These are phyloP conservation scores for Epithele typhae DNA, from an alignment of 768 basidiomycete genomes.

Conservation along the genomic window DNA sequence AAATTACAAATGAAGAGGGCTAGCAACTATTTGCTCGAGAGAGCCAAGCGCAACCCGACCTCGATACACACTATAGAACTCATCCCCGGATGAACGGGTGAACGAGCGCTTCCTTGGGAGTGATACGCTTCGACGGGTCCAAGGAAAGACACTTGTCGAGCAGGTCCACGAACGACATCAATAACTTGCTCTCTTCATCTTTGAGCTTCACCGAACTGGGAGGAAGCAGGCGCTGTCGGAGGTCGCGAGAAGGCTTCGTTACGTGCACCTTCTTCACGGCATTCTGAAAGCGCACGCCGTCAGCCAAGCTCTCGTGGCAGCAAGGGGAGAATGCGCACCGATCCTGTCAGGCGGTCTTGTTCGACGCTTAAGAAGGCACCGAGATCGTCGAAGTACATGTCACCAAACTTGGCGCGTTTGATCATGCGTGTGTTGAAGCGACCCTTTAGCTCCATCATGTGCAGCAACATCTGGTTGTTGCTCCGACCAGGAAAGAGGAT, in stretches of 20 bases:
- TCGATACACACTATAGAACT: too few species aligned
- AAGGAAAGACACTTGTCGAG: conserved; percentile 87
- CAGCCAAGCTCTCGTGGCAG: neutral
- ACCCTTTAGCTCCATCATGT: conserved; percentile 98
- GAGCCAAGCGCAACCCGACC: too few species aligned
- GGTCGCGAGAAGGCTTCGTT: conserved; percentile 76
- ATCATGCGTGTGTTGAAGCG: conserved; percentile 91
- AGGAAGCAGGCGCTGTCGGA: conserved; percentile 80
- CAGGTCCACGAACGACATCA: conserved; percentile 81
- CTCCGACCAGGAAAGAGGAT: conserved; percentile 95
- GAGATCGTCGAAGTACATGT: conserved; percentile 91
- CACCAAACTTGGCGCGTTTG: conserved; percentile 90
- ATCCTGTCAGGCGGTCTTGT: conserved; percentile 77
- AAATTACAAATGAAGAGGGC: too few species aligned
- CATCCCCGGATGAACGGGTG: conserved; percentile 81
- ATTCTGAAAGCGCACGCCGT: conserved; percentile 45
- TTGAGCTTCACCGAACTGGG: conserved; percentile 72
- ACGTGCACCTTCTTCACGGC: conserved; percentile 77
- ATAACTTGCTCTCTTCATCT: conserved; percentile 82
- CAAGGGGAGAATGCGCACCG: conserved; percentile 47
- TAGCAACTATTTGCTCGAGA: too few species aligned
- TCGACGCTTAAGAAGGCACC: conserved; percentile 83
- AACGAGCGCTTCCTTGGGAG: conserved; percentile 83
- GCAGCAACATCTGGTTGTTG: conserved; percentile 95
- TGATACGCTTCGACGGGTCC: conserved; percentile 81